phyloP scores from a whole-genome alignment of 2,329 filamentous ascomycete genomes.

The Hypoxylon sp. region DNA sequence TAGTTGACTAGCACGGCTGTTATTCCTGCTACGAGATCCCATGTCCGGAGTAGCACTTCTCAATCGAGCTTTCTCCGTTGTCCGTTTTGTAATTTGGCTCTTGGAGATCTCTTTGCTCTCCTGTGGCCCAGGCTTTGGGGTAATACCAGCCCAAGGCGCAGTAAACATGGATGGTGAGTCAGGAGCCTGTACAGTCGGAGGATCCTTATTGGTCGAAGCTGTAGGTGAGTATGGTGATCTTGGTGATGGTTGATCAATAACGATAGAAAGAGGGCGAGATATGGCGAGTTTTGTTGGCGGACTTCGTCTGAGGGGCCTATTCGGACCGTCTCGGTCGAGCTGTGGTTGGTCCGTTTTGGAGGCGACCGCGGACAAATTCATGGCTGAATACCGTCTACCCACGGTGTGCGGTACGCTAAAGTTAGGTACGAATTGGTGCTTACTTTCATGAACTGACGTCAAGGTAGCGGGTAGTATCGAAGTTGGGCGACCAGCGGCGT shows the following conservation, averaged over 20 bases:
- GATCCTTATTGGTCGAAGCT: constrained; percentile 10
- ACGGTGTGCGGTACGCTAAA: constrained; percentile 66
- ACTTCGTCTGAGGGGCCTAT: constrained; percentile 52
- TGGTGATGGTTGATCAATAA: constrained; percentile 67
- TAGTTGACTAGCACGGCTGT: constrained; percentile 18
- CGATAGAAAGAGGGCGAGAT: constrained; percentile 66
- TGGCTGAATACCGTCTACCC: constrained; percentile 61
- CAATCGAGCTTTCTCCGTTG: constrained; percentile 9
- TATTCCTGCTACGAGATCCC: constrained; percentile 1
- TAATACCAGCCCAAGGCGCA: constrained; percentile 19
- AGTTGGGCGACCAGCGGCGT: constrained; percentile 48
- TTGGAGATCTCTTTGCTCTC: constrained; percentile 20
- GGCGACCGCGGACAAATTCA: constrained; percentile 48
- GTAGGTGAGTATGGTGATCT: constrained; percentile 46
- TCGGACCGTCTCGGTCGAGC: constrained; percentile 46
- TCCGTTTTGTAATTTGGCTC: constrained; percentile 16
- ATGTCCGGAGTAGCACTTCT: neutral
- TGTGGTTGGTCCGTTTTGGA: constrained; percentile 41
- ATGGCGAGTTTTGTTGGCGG: constrained; percentile 63
- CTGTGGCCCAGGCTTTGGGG: constrained; percentile 17
- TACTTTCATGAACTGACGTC: constrained; percentile 46
- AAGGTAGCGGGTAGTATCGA: constrained; percentile 42
- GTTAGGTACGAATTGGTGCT: constrained; percentile 59
- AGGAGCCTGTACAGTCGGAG: constrained; percentile 24
- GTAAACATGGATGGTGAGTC: constrained; percentile 25